phyloP scores from a whole-genome alignment of 177 flowering plant species.

The Vitis hybrid region DNA sequence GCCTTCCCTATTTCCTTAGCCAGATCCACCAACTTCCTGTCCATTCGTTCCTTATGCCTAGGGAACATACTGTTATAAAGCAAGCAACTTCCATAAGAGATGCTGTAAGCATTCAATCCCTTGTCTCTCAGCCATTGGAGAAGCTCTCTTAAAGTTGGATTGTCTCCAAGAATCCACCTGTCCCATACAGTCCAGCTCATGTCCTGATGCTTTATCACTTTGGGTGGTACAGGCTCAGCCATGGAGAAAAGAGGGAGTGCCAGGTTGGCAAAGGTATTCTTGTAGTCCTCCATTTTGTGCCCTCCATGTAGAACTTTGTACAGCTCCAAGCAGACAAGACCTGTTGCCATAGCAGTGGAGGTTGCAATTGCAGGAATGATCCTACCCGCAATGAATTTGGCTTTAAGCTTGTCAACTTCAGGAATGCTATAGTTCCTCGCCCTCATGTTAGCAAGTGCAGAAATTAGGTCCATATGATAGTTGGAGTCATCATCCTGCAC shows the following conservation, averaged over 20 bases:
- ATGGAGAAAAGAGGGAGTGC: constrained; percentile 91
- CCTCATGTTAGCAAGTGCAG: constrained; percentile 94
- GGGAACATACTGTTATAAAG: constrained; percentile 88
- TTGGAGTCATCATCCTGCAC: constrained; percentile 92
- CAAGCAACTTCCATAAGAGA: constrained; percentile 77
- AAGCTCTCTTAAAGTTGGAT: constrained; percentile 75
- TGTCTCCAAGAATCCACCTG: constrained; percentile 66
- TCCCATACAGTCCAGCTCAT: constrained; percentile 97
- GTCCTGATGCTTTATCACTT: constrained; percentile 74
- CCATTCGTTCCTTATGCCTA: constrained; percentile 77
- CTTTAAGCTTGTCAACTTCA: constrained; percentile 92
- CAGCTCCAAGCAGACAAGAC: constrained; percentile 89
- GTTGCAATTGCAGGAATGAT: constrained; percentile 98
- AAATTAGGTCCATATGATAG: constrained; percentile 85
- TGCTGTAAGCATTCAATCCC: constrained; percentile 86
- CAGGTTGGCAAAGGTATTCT: constrained; percentile 88
- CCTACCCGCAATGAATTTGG: constrained; percentile 93
- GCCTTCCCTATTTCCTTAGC: constrained; percentile 72
- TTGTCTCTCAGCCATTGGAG: constrained; percentile 73
- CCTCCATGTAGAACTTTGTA: constrained; percentile 80
- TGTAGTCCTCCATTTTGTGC: constrained; percentile 82
- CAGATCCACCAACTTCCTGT: constrained; percentile 68
- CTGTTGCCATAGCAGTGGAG: constrained; percentile 93
- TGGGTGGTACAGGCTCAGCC: constrained; percentile 93
- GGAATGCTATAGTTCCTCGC: constrained; percentile 93